phyloP scores from a whole-genome alignment of 176 grass and related monocot genomes.

The Chrysopogon serrulatus region DNA sequence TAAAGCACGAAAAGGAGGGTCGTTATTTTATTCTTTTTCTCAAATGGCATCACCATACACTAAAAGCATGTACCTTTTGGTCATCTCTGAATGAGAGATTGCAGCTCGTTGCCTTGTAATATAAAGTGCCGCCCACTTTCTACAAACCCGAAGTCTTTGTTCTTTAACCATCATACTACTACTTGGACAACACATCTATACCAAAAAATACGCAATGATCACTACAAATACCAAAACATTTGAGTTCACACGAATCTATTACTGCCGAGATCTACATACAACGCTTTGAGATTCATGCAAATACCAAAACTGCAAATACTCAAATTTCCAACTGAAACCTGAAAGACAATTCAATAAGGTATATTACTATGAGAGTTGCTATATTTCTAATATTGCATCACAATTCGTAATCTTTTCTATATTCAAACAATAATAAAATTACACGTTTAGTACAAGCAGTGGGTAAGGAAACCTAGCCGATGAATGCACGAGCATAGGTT shows the following conservation, averaged over 20 bases:
- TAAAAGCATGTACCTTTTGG: constrained; percentile 73
- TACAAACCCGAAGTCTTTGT: constrained; percentile 31
- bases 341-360: neutral
- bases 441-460: neutral
- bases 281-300: neutral
- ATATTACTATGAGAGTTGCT: neutral
- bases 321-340: neutral
- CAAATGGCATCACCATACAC: constrained; percentile 70
- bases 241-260: neutral
- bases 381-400: neutral
- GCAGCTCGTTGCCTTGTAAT: constrained; percentile 50
- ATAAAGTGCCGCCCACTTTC: constrained; percentile 54
- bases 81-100: constrained; percentile 52
- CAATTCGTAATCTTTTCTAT: neutral
- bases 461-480: neutral
- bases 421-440: too few species aligned
- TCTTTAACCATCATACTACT: constrained; percentile 17
- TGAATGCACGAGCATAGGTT: neutral
- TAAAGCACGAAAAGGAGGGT: constrained; percentile 48
- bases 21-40: constrained; percentile 17
- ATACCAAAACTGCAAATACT: neutral
- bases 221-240: constrained; percentile 8
- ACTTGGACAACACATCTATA: neutral
- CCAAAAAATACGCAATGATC: constrained; percentile 2
- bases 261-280: neutral